phyloP scores from a whole-genome alignment of 345 rosid genomes.

The Brassica incana region DNA sequence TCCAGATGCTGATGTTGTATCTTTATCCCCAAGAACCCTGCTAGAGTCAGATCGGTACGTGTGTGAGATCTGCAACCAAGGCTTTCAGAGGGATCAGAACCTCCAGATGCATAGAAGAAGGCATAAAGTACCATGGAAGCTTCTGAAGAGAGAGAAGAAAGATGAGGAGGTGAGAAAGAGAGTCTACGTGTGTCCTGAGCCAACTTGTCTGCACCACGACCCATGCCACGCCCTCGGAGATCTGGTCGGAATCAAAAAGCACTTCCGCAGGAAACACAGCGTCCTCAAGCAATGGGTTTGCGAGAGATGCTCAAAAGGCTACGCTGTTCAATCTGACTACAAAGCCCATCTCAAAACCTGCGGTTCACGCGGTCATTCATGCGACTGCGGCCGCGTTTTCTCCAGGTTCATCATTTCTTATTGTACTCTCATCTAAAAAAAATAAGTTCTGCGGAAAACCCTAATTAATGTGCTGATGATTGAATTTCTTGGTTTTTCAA shows the following conservation, averaged over 20 bases:
- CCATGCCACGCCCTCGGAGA: constrained; percentile 97
- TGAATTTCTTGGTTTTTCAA: not conserved
- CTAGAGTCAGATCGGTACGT: constrained; percentile 91
- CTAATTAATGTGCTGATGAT: constrained; percentile 12
- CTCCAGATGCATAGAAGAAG: constrained; percentile 95
- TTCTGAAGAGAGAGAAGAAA: constrained; percentile 72
- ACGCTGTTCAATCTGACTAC: constrained; percentile 97
- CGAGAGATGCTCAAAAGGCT: constrained; percentile 81
- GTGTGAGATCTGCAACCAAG: constrained; percentile 98
- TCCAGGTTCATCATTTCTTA: constrained; percentile 57
- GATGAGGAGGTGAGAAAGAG: constrained; percentile 64
- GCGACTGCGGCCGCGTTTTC: constrained; percentile 97
- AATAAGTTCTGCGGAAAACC: constrained; percentile 9
- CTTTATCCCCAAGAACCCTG: constrained; percentile 84
- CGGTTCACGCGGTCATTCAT: constrained; percentile 95
- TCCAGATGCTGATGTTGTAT: constrained; percentile 96
- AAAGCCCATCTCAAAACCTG: constrained; percentile 98
- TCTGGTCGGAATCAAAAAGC: constrained; percentile 96
- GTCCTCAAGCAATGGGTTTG: constrained; percentile 93
- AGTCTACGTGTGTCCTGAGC: constrained; percentile 93
- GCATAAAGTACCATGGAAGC: constrained; percentile 99
- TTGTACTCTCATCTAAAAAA: not conserved
- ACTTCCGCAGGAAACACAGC: constrained; percentile 88
- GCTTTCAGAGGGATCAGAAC: constrained; percentile 96
- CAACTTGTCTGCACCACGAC: constrained; percentile 87